A percentile compares a stretch with the other conserved stretches of the same genome.
phyloP scores from a whole-genome alignment of 2,329 filamentous ascomycete genomes.

The Diaporthe humulicola region DNA sequence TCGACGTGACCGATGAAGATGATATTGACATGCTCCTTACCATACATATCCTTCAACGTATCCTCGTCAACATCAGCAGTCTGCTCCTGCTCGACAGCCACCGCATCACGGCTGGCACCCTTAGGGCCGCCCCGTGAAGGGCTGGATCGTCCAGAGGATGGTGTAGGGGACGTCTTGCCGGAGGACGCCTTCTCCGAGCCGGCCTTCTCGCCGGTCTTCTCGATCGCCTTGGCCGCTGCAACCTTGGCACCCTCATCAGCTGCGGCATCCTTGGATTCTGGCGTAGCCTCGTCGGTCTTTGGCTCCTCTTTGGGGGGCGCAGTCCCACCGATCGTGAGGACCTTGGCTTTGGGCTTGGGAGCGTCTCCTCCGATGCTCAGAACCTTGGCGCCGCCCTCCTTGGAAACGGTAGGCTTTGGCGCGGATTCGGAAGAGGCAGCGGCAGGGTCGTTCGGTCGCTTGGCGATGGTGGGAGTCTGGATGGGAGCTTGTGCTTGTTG shows the following conservation, averaged over 20 bases:
- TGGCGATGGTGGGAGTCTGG: slow-evolving; percentile 73
- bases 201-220: slow-evolving; percentile 81
- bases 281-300: slow-evolving; percentile 57
- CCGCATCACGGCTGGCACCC: slow-evolving; percentile 74
- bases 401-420: slow-evolving; percentile 66
- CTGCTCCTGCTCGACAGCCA: slow-evolving; percentile 88
- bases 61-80: slow-evolving; percentile 77
- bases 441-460: slow-evolving; percentile 67
- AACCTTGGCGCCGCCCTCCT: slow-evolving; percentile 73
- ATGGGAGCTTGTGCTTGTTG: slow-evolving; percentile 55
- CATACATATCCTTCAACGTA: slow-evolving; percentile 94
- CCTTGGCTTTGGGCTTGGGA: slow-evolving; percentile 72
- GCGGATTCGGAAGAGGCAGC: slow-evolving; percentile 57
- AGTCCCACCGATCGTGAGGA: slow-evolving; percentile 61
- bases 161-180: slow-evolving; percentile 84
- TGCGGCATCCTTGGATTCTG: slow-evolving; percentile 64
- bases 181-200: slow-evolving; percentile 44
- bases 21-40: slow-evolving; percentile 93
- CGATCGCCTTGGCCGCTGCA: slow-evolving; percentile 89
- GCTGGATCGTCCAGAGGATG: slow-evolving; percentile 87
- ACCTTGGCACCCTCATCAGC: slow-evolving; percentile 85
- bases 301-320: slow-evolving; percentile 56
- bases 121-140: slow-evolving; percentile 73
- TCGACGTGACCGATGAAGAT: slow-evolving; percentile 99
- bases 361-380: slow-evolving; percentile 71